Evolutionary conservation across 2,329 filamentous ascomycete genomes (phyloP), one percentile per base, ranked within the genome.

Genomic region (Scedosporium boydii): DNA sequence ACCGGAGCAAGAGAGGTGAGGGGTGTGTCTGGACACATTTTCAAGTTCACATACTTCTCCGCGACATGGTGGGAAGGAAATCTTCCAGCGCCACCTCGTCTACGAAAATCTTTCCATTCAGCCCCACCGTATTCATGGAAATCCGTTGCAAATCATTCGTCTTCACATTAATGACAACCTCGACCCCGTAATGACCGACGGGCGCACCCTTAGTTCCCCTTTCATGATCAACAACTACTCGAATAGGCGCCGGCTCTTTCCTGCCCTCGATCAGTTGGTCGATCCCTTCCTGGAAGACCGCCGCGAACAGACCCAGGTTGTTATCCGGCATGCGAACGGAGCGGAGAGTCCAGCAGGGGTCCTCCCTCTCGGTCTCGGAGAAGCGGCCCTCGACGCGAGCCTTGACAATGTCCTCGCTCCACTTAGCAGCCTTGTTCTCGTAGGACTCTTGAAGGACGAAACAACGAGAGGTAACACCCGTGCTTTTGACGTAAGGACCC

Each of bases 341-440:
- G 44, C 91, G 85, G 38, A 96, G 82, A 38, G 89, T 89, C 92
- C 91, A 97, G 68, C 83, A 86, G 16, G 87, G 82, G 63, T 88
- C 84, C 72, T 96, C 91, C 63, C 93, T 85, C 76, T 96, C 91
- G n/a, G 78, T 73, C 71, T 96, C 92, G 0, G 89, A 78, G 69
- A 96, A 96, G 10, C 93, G 85, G 5, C 87, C 89, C 74, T 97
- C 93, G 14, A 97, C 86, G 66, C 88, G 86, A 7, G 93, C 92
- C 75, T 93, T 96, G 58, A 87, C 85, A 12, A 97, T 81, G 66
- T 98, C 95, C 74, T 98, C 93, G 29, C 86, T 86, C 74, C 91
- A 87, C 64, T 88, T 90, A 18, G 80, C 78, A 1, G 89, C 90
- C 71, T 87, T 93, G 27, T 87, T 87, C 70, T 96, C 90, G 68